Conservation (phyloP, 768 basidiomycete genomes). For the Tulasnella sp. region DNA sequence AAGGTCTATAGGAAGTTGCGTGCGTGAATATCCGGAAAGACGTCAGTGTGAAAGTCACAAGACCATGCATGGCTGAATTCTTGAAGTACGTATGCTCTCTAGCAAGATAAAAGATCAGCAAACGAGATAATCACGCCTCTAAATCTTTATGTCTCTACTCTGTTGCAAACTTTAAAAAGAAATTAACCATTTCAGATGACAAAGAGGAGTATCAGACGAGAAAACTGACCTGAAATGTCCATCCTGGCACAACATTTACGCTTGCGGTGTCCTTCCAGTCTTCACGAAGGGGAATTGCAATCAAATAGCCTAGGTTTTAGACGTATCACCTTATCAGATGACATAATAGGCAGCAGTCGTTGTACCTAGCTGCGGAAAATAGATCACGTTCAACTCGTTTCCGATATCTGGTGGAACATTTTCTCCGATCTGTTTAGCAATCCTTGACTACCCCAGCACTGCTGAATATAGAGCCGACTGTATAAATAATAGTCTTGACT, state of each 20-base stretch:
- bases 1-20: constrained; percentile 59
- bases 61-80: constrained; percentile 75
- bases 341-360: not conserved
- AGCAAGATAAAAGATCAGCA: not conserved
- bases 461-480: not conserved
- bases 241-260: constrained; percentile 55
- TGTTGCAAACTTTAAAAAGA: constrained; percentile 54
- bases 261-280: constrained; percentile 50
- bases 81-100: constrained; percentile 83
- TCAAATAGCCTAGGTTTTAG: constrained; percentile 54
- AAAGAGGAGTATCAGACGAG: not conserved
- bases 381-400: constrained; percentile 69
- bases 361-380: constrained; percentile 88
- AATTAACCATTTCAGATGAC: not conserved
- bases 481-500: not conserved
- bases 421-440: constrained; percentile 59
- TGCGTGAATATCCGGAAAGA: not conserved
- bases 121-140: not conserved
- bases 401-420: constrained; percentile 52
- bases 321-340: not conserved
- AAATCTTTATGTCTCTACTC: constrained; percentile 40
- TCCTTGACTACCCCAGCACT: constrained; percentile 41
- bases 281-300: constrained; percentile 62
- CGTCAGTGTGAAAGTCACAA: not conserved
- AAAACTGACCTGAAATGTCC: constrained; percentile 61